Base-by-base conservation (phyloP, 2,329 filamentous ascomycete species). In the Arthrobotrys musiformis region DNA sequence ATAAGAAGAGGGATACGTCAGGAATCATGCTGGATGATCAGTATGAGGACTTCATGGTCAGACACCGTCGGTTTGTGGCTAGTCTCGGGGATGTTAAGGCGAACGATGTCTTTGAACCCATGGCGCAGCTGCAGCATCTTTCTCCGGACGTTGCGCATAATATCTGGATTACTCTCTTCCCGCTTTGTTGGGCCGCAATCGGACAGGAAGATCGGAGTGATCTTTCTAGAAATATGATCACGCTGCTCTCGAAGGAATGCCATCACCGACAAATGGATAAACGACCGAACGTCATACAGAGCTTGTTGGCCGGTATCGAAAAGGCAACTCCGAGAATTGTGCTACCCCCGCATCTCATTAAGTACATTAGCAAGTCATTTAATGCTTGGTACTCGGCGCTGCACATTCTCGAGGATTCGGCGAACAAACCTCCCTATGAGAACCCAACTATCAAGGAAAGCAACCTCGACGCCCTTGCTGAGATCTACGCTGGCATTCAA, bases 301-400 rank as follows among this genome's bases (percentile, higher is more conserved):
- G 94, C 6, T 87, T 99, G 72, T 87, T 99, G 4, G 92, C 97
- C 81, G 95, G 93, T 44, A 91, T 93, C 37, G 92, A 94, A 13
- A 92, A 91, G 81, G 90, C 94, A 1, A 92, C 88, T 85, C 94
- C 95, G 0, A 89, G 92, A 22, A 96, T 95, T 84, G 97, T 95
- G 84, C 90, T 99, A 60, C 95, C 95, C 5, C 93, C 95, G 0
- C 95, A 99, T 82, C 93, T 98, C 40, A 90, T 99, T 85, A 99
- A 99, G 82, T 98, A 94, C 81, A 88, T 96, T 69, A 94, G 93
- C 19, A 93, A 92, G 83, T 97, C 93, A 0, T 99, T 97, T 82
- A 94, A 97, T 83, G 92, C 91, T 0, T 99, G 95, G 96, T 99
- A 99, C 82, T 94, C 93, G n/a, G 93, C 93, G 13, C 88, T 97